Percentiles rank a stretch among this genome's conserved stretches.
Evolutionary conservation across 306 rosid genomes (phyloP).

Genomic region (Cicer judaicum): DNA sequence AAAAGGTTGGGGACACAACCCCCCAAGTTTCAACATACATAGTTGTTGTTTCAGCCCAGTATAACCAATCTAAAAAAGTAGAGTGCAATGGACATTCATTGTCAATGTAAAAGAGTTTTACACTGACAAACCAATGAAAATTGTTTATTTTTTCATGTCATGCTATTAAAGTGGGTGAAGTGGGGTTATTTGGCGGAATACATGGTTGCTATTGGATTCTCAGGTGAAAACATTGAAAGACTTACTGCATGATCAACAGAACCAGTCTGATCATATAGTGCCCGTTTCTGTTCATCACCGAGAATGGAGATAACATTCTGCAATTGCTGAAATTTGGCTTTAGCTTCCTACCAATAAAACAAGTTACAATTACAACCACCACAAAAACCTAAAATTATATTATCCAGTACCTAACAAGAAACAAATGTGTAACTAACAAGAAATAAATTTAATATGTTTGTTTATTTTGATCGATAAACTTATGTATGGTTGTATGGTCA

Average conservation of each 20-base stretch:
- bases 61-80: background rate
- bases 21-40: background rate
- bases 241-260: slow-evolving; percentile 77
- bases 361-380: slow-evolving; percentile 20
- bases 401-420: too few species aligned
- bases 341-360: slow-evolving; percentile 64
- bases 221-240: background rate
- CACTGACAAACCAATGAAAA: too few species aligned
- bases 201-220: background rate
- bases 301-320: slow-evolving; percentile 79
- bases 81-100: too few species aligned
- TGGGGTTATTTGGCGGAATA: too few species aligned
- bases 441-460: too few species aligned
- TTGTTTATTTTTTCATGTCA: too few species aligned
- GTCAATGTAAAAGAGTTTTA: too few species aligned
- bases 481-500: too few species aligned
- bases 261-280: slow-evolving; percentile 77
- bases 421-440: too few species aligned
- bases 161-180: too few species aligned
- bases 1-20: background rate
- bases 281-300: slow-evolving; percentile 78
- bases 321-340: slow-evolving; percentile 80
- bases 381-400: background rate
- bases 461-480: too few species aligned
- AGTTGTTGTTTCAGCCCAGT: background rate